Percentiles rank a stretch among this genome's conserved stretches.
Conservation (phyloP, 1,284 basidiomycete species). For the Rhodotorula sp. region DNA sequence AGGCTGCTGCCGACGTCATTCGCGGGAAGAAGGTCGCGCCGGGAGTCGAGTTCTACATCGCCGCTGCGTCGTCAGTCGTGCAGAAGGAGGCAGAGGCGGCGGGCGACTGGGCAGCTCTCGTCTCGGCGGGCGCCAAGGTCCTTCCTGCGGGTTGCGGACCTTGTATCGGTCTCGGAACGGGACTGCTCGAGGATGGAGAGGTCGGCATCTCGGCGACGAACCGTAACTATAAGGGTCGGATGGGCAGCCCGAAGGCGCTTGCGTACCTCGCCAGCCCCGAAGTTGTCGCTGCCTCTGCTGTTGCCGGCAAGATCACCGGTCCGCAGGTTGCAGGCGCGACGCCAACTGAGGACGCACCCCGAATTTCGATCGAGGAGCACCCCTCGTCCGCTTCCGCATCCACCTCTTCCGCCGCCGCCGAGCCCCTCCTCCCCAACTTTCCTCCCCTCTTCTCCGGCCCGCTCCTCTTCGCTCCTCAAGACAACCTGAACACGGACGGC, state of each 20-base stretch:
- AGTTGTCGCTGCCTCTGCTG: slow-evolving; percentile 92
- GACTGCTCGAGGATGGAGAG: slow-evolving; percentile 89
- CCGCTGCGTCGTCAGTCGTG: slow-evolving; percentile 87
- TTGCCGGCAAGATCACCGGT: slow-evolving; percentile 85
- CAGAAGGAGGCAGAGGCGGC: slow-evolving; percentile 81
- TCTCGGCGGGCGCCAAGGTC: slow-evolving; percentile 83
- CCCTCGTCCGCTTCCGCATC: slow-evolving; percentile 41
- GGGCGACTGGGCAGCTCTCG: slow-evolving; percentile 85
- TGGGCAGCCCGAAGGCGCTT: slow-evolving; percentile 92
- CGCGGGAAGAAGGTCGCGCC: slow-evolving; percentile 78
- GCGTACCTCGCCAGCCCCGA: slow-evolving; percentile 96
- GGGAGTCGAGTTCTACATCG: slow-evolving; percentile 96
- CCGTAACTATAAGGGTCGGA: slow-evolving; percentile 97
- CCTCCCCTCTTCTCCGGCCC: slow-evolving; percentile 78
- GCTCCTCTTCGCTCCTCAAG: slow-evolving; percentile 88
- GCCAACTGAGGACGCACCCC: slow-evolving; percentile 55
- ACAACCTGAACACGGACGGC: slow-evolving; percentile 97
- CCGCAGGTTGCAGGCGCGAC: slow-evolving; percentile 59
- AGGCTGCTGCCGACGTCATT: slow-evolving; percentile 85
- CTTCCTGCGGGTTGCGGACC: slow-evolving; percentile 96
- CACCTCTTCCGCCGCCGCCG: slow-evolving; percentile 50
- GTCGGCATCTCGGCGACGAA: slow-evolving; percentile 97
- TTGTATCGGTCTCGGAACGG: slow-evolving; percentile 93
- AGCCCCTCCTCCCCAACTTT: slow-evolving; percentile 74
- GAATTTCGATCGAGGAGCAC: slow-evolving; percentile 51